Percentiles rank a stretch among this genome's conserved stretches.
Evolutionary conservation across 2,329 filamentous ascomycete species (phyloP).

Genomic region (Coleophoma eucalyptorum): DNA sequence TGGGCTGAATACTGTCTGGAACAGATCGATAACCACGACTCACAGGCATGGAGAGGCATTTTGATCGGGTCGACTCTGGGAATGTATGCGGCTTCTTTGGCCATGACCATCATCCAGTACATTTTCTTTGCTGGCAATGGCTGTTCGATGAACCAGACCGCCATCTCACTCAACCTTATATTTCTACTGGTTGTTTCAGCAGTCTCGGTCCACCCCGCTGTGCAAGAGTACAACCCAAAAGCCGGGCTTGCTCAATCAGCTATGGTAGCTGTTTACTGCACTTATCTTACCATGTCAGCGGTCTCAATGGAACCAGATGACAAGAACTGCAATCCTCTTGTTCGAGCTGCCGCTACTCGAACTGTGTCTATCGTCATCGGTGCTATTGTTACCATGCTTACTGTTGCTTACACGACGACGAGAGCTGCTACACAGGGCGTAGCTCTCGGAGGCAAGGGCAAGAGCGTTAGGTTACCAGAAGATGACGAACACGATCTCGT

Average conservation of each 20-base stretch:
- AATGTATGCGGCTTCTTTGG: slow-evolving; percentile 89
- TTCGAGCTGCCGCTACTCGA: slow-evolving; percentile 77
- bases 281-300: slow-evolving; percentile 95
- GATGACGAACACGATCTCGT: slow-evolving; percentile 86
- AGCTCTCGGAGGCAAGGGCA: slow-evolving; percentile 62
- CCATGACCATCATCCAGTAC: slow-evolving; percentile 96
- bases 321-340: slow-evolving; percentile 87
- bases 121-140: slow-evolving; percentile 82
- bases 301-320: slow-evolving; percentile 98
- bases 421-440: slow-evolving; percentile 89
- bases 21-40: slow-evolving; percentile 89
- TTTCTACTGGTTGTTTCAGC: slow-evolving; percentile 77
- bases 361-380: slow-evolving; percentile 90
- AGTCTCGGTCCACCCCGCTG: slow-evolving; percentile 82
- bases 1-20: slow-evolving; percentile 96
- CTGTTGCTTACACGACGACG: slow-evolving; percentile 95
- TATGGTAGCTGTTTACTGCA: slow-evolving; percentile 97
- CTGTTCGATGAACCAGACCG: slow-evolving; percentile 95
- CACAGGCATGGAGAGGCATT: slow-evolving; percentile 76
- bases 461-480: slow-evolving; percentile 57
- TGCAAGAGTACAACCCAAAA: slow-evolving; percentile 90
- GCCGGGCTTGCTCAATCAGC: slow-evolving; percentile 95
- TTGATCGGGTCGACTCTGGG: slow-evolving; percentile 87
- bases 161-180: slow-evolving; percentile 89
- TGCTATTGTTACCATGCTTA: slow-evolving; percentile 93